Percentiles rank a stretch among this genome's conserved stretches.
phyloP scores from a whole-genome alignment of 192 early-diverging fungal species.

The Phycomyces nitens region DNA sequence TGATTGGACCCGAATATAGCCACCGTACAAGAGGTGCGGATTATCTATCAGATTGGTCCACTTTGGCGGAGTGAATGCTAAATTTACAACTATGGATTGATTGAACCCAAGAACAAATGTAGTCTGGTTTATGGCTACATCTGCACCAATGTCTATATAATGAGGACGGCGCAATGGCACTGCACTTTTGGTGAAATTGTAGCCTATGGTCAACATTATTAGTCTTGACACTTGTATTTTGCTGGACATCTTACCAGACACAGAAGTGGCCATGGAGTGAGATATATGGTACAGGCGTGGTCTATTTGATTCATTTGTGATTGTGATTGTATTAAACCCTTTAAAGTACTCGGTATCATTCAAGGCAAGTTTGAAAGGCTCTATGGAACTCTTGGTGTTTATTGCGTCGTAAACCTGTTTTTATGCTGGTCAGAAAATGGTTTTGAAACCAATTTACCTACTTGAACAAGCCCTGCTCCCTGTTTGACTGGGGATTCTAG shows the following conservation, averaged over 20 bases:
- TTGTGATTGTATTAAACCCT: constrained; percentile 22
- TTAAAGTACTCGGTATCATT: constrained; percentile 41
- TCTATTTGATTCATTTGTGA: constrained; percentile 38
- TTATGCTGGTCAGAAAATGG: no score
- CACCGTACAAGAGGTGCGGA: constrained; percentile 38
- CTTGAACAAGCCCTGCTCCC: constrained; percentile 50
- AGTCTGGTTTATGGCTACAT: constrained; percentile 2
- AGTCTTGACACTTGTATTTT: constrained; percentile 33
- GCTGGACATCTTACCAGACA: constrained; percentile 35
- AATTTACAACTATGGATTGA: background rate
- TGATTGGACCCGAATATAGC: constrained; percentile 31
- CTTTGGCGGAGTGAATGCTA: constrained; percentile 5
- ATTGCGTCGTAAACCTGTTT: constrained; percentile 42
- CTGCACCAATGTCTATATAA: background rate
- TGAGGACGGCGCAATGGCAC: constrained; percentile 3
- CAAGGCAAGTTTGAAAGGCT: constrained; percentile 39
- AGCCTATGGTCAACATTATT: constrained; percentile 16
- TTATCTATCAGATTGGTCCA: background rate
- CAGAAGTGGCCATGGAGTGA: constrained; percentile 27
- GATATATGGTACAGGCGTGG: constrained; percentile 23
- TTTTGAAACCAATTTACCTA: no score
- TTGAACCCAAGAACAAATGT: background rate
- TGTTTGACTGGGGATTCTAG: constrained; percentile 24
- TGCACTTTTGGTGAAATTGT: constrained; percentile 23
- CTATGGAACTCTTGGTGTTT: constrained; percentile 22